Evolutionary conservation across 1,139 yeast genomes (phyloP).

Genomic region (Fermentozyma sake): DNA sequence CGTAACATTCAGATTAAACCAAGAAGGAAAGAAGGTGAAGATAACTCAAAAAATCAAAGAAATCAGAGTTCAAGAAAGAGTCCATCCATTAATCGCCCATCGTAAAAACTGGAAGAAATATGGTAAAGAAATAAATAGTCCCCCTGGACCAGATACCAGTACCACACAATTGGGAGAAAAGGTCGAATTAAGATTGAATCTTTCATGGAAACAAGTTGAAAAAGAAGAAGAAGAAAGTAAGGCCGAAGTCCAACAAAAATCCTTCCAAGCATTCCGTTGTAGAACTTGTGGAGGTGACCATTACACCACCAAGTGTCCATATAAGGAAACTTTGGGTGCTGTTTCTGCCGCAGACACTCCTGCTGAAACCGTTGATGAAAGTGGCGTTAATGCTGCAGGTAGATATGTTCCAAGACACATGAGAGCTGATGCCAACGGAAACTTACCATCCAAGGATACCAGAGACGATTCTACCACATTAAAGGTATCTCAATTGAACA

Average conservation of each 20-base stretch:
- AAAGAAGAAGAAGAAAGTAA: conserved; percentile 53
- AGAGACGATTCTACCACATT: conserved; percentile 87
- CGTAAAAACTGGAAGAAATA: conserved; percentile 76
- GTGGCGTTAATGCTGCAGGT: conserved; percentile 27
- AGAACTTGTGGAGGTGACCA: conserved; percentile 94
- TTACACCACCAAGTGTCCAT: conserved; percentile 94
- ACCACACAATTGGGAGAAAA: conserved; percentile 90
- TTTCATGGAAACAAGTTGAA: conserved; percentile 69
- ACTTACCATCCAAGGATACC: conserved; percentile 48
- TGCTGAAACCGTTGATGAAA: conserved; percentile 29
- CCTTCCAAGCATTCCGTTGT: conserved; percentile 55
- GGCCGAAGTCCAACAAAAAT: conserved; percentile 39
- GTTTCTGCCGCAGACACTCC: conserved; percentile 32
- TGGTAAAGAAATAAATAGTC: conserved; percentile 74
- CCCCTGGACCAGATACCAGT: conserved; percentile 82
- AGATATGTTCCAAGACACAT: conserved; percentile 79
- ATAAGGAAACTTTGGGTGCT: conserved; percentile 80
- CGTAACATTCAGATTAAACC: conserved; percentile 70
- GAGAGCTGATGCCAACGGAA: conserved; percentile 59
- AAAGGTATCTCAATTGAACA: conserved; percentile 88
- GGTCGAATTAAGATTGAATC: conserved; percentile 63
- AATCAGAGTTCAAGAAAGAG: conserved; percentile 73
- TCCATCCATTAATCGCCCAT: conserved; percentile 69
- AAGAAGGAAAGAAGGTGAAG: conserved; percentile 79
- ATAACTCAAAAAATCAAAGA: conserved; percentile 82